A percentile compares a stretch with the other conserved stretches of the same genome.
Conservation (phyloP, 2,329 filamentous ascomycete species). For the Albophoma yamanashiensis region DNA sequence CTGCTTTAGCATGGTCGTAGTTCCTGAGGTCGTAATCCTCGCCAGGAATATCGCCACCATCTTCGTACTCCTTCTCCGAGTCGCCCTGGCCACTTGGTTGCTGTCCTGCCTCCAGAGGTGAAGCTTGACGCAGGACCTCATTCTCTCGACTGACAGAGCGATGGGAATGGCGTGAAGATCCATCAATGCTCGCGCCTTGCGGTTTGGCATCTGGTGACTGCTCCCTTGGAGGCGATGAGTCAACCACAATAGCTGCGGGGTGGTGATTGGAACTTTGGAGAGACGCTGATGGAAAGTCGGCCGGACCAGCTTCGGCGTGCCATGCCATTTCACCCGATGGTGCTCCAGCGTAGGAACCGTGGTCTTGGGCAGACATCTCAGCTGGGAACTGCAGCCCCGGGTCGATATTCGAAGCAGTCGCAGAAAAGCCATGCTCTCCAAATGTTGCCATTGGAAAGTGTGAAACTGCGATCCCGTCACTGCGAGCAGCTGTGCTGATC, state of each 20-base stretch:
- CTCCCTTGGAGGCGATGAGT: constrained; percentile 1
- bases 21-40: constrained; percentile 23
- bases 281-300: neutral
- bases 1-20: constrained; percentile 19
- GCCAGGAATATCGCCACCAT: constrained; percentile 17
- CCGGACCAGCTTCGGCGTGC: neutral
- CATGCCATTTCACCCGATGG: neutral
- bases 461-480: neutral
- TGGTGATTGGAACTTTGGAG: neutral
- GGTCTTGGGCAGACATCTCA: neutral
- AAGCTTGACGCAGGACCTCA: neutral
- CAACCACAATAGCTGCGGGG: neutral
- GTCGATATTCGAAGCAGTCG: constrained; percentile 5
- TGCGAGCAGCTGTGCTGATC: neutral
- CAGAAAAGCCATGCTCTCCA: neutral
- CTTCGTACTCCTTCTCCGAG: constrained; percentile 12
- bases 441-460: neutral
- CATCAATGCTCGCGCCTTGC: neutral
- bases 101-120: neutral
- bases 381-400: constrained; percentile 5
- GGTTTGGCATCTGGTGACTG: neutral
- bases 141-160: neutral
- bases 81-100: constrained; percentile 1
- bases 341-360: neutral
- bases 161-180: neutral